Evolutionary conservation across 2,329 filamentous ascomycete genomes (phyloP).

Genomic region (Scytalidium lignicola): DNA sequence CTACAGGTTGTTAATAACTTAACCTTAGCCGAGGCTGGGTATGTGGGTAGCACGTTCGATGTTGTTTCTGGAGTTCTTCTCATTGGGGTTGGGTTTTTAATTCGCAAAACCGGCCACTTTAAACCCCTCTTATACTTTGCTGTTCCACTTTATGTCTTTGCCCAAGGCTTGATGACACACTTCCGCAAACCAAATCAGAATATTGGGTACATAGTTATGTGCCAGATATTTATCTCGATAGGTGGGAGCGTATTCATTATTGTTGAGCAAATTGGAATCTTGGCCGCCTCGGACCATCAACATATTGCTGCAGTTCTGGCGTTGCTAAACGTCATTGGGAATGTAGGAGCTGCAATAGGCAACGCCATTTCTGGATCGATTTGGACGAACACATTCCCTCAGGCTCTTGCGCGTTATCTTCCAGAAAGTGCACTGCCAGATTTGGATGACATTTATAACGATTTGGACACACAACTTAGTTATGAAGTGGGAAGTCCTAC

Average conservation of each 20-base stretch:
- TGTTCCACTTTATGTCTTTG: slow-evolving; percentile 33
- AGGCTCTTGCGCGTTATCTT: slow-evolving; percentile 45
- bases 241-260: slow-evolving; percentile 53
- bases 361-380: slow-evolving; percentile 57
- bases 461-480: slow-evolving; percentile 44
- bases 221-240: slow-evolving; percentile 54
- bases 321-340: slow-evolving; percentile 54
- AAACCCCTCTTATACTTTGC: slow-evolving; percentile 14
- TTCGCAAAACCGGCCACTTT: slow-evolving; percentile 20
- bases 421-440: slow-evolving; percentile 36
- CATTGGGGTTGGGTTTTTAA: slow-evolving; percentile 46
- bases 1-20: slow-evolving; percentile 48
- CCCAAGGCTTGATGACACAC: slow-evolving; percentile 51
- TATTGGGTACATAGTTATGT: slow-evolving; percentile 51
- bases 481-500: slow-evolving; percentile 41
- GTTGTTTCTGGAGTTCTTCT: slow-evolving; percentile 53
- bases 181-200: slow-evolving; percentile 48
- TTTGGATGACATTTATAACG: slow-evolving; percentile 45
- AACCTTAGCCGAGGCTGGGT: slow-evolving; percentile 19
- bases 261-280: slow-evolving; percentile 51
- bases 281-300: slow-evolving; percentile 52
- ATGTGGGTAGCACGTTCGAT: slow-evolving; percentile 33
- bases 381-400: slow-evolving; percentile 56
- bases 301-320: slow-evolving; percentile 56
- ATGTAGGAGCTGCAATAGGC: slow-evolving; percentile 55